phyloP scores from a whole-genome alignment of 495 filamentous ascomycete genomes.

The Trichoderma orchidacearum region DNA sequence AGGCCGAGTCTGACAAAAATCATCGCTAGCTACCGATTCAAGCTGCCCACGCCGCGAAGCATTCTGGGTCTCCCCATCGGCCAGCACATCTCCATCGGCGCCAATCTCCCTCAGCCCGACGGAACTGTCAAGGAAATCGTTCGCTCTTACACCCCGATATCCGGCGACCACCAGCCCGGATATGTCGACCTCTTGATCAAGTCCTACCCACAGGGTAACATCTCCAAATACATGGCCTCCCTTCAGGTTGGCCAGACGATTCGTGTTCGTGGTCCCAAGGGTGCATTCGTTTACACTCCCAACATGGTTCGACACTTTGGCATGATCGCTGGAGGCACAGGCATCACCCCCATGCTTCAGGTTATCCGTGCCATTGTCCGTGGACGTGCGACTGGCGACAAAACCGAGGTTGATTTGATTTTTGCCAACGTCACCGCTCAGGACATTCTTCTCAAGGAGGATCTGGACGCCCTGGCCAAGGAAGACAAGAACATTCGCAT shows the following conservation, averaged over 20 bases:
- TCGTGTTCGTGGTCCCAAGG: conserved; percentile 85
- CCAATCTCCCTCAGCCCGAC: conserved; percentile 47
- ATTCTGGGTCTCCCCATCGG: conserved; percentile 95
- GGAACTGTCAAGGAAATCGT: conserved; percentile 76
- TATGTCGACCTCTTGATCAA: conserved; percentile 96
- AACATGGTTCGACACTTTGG: conserved; percentile 91
- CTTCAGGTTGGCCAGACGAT: conserved; percentile 76
- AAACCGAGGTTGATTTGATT: conserved; percentile 80
- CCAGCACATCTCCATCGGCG: conserved; percentile 93
- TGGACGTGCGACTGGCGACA: conserved; percentile 65
- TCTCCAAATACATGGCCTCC: conserved; percentile 76
- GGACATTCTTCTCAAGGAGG: conserved; percentile 86
- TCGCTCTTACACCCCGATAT: conserved; percentile 94
- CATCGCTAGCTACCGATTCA: conserved; percentile 66
- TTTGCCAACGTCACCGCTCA: conserved; percentile 92
- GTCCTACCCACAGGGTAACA: conserved; percentile 92
- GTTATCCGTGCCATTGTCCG: conserved; percentile 82
- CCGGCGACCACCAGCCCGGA: conserved; percentile 79
- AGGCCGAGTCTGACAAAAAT: conserved; percentile 7
- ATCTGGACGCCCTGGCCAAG: conserved; percentile 63
- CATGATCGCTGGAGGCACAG: conserved; percentile 96
- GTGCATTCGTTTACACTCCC: conserved; percentile 89
- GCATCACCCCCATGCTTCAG: conserved; percentile 97
- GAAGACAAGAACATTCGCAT: conserved; percentile 71
- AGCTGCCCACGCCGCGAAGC: conserved; percentile 56